Evolutionary conservation across 305 asterid genomes (phyloP).

Genomic region (Ilex paraguariensis): DNA sequence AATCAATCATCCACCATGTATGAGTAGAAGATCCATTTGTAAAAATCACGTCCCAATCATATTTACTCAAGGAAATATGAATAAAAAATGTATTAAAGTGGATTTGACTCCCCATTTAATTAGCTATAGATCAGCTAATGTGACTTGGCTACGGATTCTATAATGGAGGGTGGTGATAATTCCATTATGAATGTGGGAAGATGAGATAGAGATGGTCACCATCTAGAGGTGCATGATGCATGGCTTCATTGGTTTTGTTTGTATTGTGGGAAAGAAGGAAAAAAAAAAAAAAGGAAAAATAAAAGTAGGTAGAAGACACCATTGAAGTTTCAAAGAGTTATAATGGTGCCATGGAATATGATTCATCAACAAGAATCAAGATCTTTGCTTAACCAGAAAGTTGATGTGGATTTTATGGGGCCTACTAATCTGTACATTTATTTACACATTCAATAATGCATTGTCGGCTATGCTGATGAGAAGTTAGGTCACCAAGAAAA

Average conservation of each 20-base stretch:
- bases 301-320: constrained; percentile 40
- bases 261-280: constrained; percentile 23
- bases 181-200: constrained; percentile 22
- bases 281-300: constrained; percentile 12
- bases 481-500: constrained; percentile 59
- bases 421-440: constrained; percentile 40
- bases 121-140: not conserved
- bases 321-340: constrained; percentile 25
- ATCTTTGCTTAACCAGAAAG: constrained; percentile 79
- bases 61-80: too few relatives aligned
- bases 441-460: constrained; percentile 52
- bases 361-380: constrained; percentile 64
- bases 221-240: constrained; percentile 9
- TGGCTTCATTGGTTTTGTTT: constrained; percentile 12
- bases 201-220: constrained; percentile 35
- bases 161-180: constrained; percentile 13
- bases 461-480: constrained; percentile 61
- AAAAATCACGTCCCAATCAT: too few relatives aligned
- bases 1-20: too few relatives aligned
- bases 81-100: too few relatives aligned
- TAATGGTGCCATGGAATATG: constrained; percentile 56
- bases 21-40: too few relatives aligned
- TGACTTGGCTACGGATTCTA: too few relatives aligned
- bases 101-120: not conserved
- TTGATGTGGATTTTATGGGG: constrained; percentile 39